Evolutionary conservation across 768 basidiomycete species (phyloP).

Genomic region (Daedaleopsis sinensis): DNA sequence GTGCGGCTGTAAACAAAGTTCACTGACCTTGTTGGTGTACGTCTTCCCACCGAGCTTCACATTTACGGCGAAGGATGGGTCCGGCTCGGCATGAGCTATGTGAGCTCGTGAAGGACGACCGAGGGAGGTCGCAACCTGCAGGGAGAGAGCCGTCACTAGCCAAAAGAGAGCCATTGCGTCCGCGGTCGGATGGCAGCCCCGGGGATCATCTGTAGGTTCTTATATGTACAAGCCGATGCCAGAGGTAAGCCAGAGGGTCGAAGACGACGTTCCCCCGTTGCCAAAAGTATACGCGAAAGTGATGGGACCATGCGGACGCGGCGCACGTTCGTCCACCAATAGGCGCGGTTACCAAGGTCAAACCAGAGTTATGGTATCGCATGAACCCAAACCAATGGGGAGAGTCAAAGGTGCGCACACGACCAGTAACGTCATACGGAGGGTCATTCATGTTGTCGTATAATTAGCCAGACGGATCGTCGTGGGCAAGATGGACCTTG

Average conservation of each 20-base stretch:
- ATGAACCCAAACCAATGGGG: not conserved
- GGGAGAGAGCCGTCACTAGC: conserved; percentile 1
- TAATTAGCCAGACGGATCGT: not conserved
- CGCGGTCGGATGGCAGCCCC: not conserved
- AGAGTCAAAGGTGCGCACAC: not conserved
- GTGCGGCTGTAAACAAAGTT: not conserved
- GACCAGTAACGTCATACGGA: not conserved
- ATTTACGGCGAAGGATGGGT: conserved; percentile 30
- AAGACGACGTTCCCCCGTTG: not conserved
- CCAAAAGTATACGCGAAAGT: not conserved
- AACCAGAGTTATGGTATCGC: not conserved
- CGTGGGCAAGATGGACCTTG: no score
- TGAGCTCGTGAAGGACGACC: not conserved
- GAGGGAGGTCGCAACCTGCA: not conserved
- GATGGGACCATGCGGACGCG: conserved; percentile 8
- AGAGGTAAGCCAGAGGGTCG: no score
- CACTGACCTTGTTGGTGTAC: conserved; percentile 48
- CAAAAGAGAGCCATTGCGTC: conserved; percentile 1
- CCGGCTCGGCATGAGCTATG: conserved; percentile 18
- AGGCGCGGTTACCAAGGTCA: not conserved
- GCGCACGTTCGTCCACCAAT: conserved; percentile 1
- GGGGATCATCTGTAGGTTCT: not conserved
- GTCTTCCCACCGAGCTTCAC: conserved; percentile 42
- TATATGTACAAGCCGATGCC: conserved; percentile 1
- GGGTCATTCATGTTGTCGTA: not conserved